Evolutionary conservation across 176 grass and related monocot genomes (phyloP).

Genomic region (Alloteropsis semialata): DNA sequence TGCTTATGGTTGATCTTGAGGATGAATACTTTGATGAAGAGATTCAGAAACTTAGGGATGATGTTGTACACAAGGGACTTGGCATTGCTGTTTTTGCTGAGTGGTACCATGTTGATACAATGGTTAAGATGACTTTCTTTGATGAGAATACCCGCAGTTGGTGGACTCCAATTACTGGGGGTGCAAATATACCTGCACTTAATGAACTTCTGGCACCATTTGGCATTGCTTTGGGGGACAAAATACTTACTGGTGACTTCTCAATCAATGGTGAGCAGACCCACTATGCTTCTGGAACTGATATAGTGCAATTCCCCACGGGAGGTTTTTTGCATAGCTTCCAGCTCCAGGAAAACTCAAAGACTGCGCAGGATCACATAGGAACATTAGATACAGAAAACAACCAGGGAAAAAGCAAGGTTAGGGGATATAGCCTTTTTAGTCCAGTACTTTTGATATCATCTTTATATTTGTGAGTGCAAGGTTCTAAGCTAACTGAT

Average conservation of each 20-base stretch:
- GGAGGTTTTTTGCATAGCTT: conserved; percentile 93
- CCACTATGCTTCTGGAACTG: conserved; percentile 96
- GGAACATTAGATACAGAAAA: conserved; percentile 47
- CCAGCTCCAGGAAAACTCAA: conserved; percentile 73
- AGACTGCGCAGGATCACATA: conserved; percentile 47
- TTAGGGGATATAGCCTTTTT: conserved; percentile 19
- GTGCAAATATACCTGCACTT: conserved; percentile 93
- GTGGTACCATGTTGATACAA: conserved; percentile 96
- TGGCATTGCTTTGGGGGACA: conserved; percentile 92
- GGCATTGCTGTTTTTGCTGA: conserved; percentile 90
- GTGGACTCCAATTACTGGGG: conserved; percentile 97
- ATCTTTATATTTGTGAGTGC: background rate
- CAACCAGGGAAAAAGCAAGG: conserved; percentile 51
- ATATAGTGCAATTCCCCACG: conserved; percentile 86
- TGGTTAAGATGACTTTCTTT: conserved; percentile 99
- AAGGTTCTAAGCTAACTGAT: background rate
- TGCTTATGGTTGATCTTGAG: conserved; percentile 98
- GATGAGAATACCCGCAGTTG: conserved; percentile 99
- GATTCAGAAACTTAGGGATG: conserved; percentile 88
- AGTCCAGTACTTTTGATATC: background rate
- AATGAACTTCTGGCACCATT: conserved; percentile 89
- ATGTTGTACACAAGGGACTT: conserved; percentile 80
- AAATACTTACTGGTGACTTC: conserved; percentile 89
- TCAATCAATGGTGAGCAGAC: conserved; percentile 92
- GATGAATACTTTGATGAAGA: conserved; percentile 94